These are phyloP conservation scores for Schizonepeta tenuifolia DNA, from an alignment of 257 asterid species.

Conservation along the genomic window DNA sequence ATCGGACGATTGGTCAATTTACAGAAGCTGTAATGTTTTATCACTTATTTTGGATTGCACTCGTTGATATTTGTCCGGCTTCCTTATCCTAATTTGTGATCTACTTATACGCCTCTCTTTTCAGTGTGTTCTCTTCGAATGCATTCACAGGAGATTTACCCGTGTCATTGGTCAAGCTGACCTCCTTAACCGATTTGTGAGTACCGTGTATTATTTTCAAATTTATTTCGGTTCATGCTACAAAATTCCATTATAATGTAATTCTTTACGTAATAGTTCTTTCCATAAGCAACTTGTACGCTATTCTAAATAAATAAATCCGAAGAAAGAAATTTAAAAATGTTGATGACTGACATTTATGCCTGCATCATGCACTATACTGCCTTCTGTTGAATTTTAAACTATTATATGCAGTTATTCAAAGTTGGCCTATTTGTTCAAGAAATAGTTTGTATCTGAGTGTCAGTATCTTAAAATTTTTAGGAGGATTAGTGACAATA, in stretches of 20 bases:
- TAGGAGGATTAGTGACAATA: conserved; percentile 90
- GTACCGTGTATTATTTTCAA: conserved; percentile 32
- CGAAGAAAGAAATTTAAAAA: neutral
- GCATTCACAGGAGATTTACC: conserved; percentile 75
- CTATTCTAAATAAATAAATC: neutral
- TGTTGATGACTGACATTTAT: neutral
- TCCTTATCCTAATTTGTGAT: conserved; percentile 21
- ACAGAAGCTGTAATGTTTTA: conserved; percentile 60
- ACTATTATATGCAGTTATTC: neutral
- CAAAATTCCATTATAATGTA: neutral
- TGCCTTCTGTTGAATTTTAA: neutral
- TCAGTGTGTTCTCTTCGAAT: conserved; percentile 77
- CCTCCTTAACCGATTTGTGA: conserved; percentile 74
- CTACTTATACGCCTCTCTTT: conserved; percentile 13
- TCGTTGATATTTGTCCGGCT: conserved; percentile 1
- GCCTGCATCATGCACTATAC: neutral
- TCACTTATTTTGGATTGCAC: conserved; percentile 15
- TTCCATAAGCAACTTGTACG: neutral
- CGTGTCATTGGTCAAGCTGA: conserved; percentile 56
- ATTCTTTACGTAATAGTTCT: neutral
- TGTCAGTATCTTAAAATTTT: neutral
- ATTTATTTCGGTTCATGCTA: neutral
- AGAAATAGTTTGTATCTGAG: neutral
- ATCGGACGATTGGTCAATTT: conserved; percentile 70
- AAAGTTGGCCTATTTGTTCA: neutral